Percentiles rank a stretch among this genome's conserved stretches.
phyloP scores from a whole-genome alignment of 768 basidiomycete genomes.

The Xerocomellus chrysenteron region DNA sequence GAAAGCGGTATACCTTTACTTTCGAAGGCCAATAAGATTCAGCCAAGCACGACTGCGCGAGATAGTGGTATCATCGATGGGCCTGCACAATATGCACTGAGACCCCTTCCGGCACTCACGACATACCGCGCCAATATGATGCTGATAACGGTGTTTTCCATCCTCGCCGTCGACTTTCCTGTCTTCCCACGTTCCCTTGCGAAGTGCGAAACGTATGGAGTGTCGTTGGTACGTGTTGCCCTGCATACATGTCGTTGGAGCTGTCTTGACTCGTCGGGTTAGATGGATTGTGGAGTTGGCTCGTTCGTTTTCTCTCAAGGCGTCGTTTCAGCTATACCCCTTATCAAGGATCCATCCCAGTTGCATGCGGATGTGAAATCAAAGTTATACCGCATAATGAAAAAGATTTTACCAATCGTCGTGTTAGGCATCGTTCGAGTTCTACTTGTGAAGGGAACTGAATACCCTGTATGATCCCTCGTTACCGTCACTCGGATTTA shows the following conservation, averaged over 20 bases:
- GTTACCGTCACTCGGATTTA: not conserved
- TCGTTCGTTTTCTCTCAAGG: slow-evolving; percentile 98
- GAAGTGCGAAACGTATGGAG: slow-evolving; percentile 93
- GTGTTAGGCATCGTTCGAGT: slow-evolving; percentile 75
- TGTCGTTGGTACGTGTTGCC: slow-evolving; percentile 70
- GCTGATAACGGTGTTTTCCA: slow-evolving; percentile 85
- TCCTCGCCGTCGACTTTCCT: slow-evolving; percentile 94
- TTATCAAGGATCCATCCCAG: slow-evolving; percentile 62
- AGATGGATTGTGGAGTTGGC: slow-evolving; percentile 99
- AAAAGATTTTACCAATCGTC: slow-evolving; percentile 67
- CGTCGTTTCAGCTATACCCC: slow-evolving; percentile 80
- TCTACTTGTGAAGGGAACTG: slow-evolving; percentile 84
- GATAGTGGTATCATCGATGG: not conserved
- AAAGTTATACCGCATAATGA: slow-evolving; percentile 51
- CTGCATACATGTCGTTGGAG: not conserved
- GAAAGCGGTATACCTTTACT: slow-evolving; percentile 52
- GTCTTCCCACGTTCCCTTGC: slow-evolving; percentile 86
- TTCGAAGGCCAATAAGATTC: slow-evolving; percentile 32
- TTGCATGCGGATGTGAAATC: slow-evolving; percentile 47
- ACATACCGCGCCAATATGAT: slow-evolving; percentile 94
- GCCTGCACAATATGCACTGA: slow-evolving; percentile 7
- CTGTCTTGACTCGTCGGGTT: slow-evolving; percentile 1
- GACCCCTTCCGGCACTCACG: slow-evolving; percentile 74
- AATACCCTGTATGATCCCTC: slow-evolving; percentile 76
- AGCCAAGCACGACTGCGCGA: not conserved